phyloP scores from a whole-genome alignment of 1,284 basidiomycete species.

The Cerrena zonata region DNA sequence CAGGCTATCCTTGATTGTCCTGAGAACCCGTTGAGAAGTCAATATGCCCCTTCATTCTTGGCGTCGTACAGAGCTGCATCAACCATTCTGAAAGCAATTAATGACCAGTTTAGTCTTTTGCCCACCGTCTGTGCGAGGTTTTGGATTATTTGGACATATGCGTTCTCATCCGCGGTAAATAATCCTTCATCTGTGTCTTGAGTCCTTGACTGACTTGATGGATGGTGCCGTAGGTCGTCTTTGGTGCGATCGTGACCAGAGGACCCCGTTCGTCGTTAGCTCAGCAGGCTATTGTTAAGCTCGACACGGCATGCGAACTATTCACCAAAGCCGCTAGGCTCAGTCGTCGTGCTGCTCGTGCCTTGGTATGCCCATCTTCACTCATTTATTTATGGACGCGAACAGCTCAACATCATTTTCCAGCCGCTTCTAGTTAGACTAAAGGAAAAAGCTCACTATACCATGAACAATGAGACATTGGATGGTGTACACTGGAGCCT shows the following conservation, averaged over 20 bases:
- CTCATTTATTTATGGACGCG: constrained; percentile 1
- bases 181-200: constrained; percentile 13
- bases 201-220: constrained; percentile 10
- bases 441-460: constrained; percentile 25
- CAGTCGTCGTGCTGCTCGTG: constrained; percentile 27
- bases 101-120: constrained; percentile 23
- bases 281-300: constrained; percentile 21
- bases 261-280: constrained; percentile 26
- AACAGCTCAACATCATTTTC: too few species aligned
- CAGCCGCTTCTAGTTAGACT: constrained; percentile 24
- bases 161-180: constrained; percentile 35
- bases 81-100: constrained; percentile 29
- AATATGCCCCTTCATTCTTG: constrained; percentile 36
- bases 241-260: constrained; percentile 26
- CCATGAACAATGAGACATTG: constrained; percentile 18
- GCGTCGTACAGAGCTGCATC: constrained; percentile 33
- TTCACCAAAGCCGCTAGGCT: constrained; percentile 26
- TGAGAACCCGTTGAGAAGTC: constrained; percentile 32
- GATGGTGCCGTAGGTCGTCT: constrained; percentile 17
- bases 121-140: constrained; percentile 29
- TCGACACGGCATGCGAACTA: constrained; percentile 25
- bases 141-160: constrained; percentile 35
- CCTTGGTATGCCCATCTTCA: constrained; percentile 20
- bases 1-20: constrained; percentile 36
- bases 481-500: constrained; percentile 22